Evolutionary conservation across 1,284 basidiomycete species (phyloP).

Genomic region (Tilletia caries): DNA sequence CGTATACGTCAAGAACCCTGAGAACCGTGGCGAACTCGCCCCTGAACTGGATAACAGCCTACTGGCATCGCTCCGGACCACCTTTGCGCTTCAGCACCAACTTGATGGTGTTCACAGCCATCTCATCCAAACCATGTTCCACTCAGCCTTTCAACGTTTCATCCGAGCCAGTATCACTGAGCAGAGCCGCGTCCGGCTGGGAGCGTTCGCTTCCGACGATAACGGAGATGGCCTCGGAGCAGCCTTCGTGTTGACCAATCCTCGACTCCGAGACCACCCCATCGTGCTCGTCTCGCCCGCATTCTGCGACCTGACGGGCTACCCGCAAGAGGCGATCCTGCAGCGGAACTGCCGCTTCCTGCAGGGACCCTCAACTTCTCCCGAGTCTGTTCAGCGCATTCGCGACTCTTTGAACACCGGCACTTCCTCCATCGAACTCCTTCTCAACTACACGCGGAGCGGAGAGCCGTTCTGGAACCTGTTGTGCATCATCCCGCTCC

Average conservation of each 20-base stretch:
- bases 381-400: slow-evolving; percentile 26
- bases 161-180: slow-evolving; percentile 30
- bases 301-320: slow-evolving; percentile 40
- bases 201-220: slow-evolving; percentile 25
- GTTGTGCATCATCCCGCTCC: slow-evolving; percentile 42
- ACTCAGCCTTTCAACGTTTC: slow-evolving; percentile 31
- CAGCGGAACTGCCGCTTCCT: slow-evolving; percentile 48
- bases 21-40: slow-evolving; percentile 13
- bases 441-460: slow-evolving; percentile 41
- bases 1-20: slow-evolving; percentile 21
- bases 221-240: slow-evolving; percentile 22
- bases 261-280: slow-evolving; percentile 34
- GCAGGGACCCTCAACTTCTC: slow-evolving; percentile 32
- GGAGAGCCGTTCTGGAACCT: slow-evolving; percentile 41
- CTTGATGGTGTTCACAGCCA: slow-evolving; percentile 22
- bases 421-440: slow-evolving; percentile 28
- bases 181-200: slow-evolving; percentile 28
- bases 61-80: slow-evolving; percentile 12
- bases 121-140: slow-evolving; percentile 28
- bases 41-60: slow-evolving; percentile 2
- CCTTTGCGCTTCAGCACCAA: slow-evolving; percentile 17
- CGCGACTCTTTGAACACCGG: slow-evolving; percentile 28
- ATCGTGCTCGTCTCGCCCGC: slow-evolving; percentile 41
- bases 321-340: slow-evolving; percentile 30
- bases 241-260: slow-evolving; percentile 30